phyloP scores from a whole-genome alignment of 129 eudicot species.

The Flaveria linearis region DNA sequence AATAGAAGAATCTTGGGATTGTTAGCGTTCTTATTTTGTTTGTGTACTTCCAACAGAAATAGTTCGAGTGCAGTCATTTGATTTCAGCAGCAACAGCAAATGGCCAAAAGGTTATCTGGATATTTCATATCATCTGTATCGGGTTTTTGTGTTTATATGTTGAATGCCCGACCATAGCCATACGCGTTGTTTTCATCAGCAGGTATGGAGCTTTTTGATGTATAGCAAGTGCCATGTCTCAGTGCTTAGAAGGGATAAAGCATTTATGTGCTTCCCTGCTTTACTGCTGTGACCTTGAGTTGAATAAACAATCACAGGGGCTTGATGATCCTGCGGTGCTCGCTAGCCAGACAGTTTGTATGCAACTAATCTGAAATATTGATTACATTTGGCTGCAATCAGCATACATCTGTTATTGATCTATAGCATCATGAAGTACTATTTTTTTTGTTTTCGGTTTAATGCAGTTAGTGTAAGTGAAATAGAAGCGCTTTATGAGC shows the following conservation, averaged over 20 bases:
- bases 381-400: neutral
- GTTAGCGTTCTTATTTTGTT: neutral
- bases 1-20: neutral
- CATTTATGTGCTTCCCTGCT: constrained; percentile 76
- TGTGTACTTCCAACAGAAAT: constrained; percentile 15
- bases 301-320: constrained; percentile 65
- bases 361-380: constrained; percentile 27
- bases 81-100: constrained; percentile 41
- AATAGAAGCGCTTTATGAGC: constrained; percentile 87
- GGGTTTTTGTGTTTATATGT: neutral
- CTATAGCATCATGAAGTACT: neutral
- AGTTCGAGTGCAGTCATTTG: constrained; percentile 6
- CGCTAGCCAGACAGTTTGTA: constrained; percentile 90
- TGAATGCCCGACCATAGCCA: neutral
- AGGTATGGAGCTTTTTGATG: constrained; percentile 68
- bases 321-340: constrained; percentile 91
- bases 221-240: constrained; percentile 73
- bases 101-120: constrained; percentile 59
- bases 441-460: neutral
- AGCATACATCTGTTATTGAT: neutral
- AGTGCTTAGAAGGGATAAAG: constrained; percentile 88
- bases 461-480: constrained; percentile 93
- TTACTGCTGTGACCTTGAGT: constrained; percentile 74
- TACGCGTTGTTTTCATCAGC: constrained; percentile 14
- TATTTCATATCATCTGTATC: neutral